Evolutionary conservation across 495 filamentous ascomycete species (phyloP), one percentile per base, ranked within the genome.

Genomic region (Hypoxylon crocopeplum): DNA sequence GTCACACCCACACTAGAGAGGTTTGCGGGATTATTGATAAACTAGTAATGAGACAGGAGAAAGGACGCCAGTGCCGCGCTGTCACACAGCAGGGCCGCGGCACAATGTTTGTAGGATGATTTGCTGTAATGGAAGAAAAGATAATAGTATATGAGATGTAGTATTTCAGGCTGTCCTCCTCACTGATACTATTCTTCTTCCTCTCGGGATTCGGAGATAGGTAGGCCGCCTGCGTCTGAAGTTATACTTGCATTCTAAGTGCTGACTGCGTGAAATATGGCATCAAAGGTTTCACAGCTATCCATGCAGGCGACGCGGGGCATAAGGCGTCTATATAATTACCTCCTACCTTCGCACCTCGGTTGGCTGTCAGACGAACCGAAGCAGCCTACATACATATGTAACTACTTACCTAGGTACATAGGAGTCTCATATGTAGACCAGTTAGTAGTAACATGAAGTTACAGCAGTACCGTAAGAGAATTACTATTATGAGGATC

Each of bases 1-100:
- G 19, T 42, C 55, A 59, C 55, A 59, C 55, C 61, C 40, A 59
- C 50, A 59, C 46, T 51, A 46, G 34, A 13, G 19, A 33, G 24
- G 37, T 16, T 50, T 64, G 61, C 59, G 61, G 61, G 61, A 64
- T 64, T 64, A 64, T 64, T 64, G 61, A 64, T 56, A 25, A 25
- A 64, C 54, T 64, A 64, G 61, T 64, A 64, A 64, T 59, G 34
- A 55, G 41, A 39, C 36, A 49, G 33, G 38, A 47, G 42, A 29
- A 27, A 48, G 29, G 24, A 21, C 12, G 17, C 24, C 37, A 30
- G 39, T 44, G 34, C 37, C 44, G 54, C 44, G 29, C 17, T 7
- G 58, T 55, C 29, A 39, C 45, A 54, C 53, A 32, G 32, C 44
- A 64, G 47, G n/a, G 25, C 56, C 32, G 27, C 41, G 42, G 41